These are phyloP conservation scores for Suillus tomentosus DNA, from an alignment of 768 basidiomycete genomes.

Conservation along the genomic window DNA sequence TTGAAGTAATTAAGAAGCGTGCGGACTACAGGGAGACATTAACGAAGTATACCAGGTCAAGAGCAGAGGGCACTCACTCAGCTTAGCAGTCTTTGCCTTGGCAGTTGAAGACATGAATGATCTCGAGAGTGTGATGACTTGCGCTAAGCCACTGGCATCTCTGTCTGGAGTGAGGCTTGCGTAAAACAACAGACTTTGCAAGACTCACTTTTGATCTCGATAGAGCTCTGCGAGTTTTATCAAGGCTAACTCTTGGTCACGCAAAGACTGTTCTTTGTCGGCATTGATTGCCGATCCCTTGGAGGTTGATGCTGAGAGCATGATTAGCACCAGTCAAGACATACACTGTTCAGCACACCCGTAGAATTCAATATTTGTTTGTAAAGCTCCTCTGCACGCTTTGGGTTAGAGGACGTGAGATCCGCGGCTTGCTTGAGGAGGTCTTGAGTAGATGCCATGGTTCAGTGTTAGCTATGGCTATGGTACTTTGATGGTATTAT, in stretches of 20 bases:
- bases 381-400: constrained; percentile 74
- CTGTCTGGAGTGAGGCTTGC: constrained; percentile 41
- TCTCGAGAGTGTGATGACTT: constrained; percentile 81
- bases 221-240: constrained; percentile 86
- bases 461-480: not conserved
- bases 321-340: not conserved
- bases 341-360: constrained; percentile 25
- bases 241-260: constrained; percentile 85
- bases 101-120: constrained; percentile 92
- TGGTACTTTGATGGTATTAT: too few relatives aligned
- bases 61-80: constrained; percentile 52
- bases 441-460: constrained; percentile 29
- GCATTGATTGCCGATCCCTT: constrained; percentile 35
- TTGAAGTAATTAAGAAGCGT: constrained; percentile 92
- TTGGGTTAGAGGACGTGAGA: constrained; percentile 46
- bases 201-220: constrained; percentile 75
- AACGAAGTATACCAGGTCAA: not conserved
- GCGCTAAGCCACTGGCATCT: constrained; percentile 81
- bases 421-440: constrained; percentile 52
- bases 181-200: not conserved
- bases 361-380: constrained; percentile 59
- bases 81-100: constrained; percentile 96
- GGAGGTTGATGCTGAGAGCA: constrained; percentile 30
- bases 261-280: constrained; percentile 58
- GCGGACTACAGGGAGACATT: constrained; percentile 57